phyloP scores from a whole-genome alignment of 805 yeast species.

The Wickerhamiella nectarea region DNA sequence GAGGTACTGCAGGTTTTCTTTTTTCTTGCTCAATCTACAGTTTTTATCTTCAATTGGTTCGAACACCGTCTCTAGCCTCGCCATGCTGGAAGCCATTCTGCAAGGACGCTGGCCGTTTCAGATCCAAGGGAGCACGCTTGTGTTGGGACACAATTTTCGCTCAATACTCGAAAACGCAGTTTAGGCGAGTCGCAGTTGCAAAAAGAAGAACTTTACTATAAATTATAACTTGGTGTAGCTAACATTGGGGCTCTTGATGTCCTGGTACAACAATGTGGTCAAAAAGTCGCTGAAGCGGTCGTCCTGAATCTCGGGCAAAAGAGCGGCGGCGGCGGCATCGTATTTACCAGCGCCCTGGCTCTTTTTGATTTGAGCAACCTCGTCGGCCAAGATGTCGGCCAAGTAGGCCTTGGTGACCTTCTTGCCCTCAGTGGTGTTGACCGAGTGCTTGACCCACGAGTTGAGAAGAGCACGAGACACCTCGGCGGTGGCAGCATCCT shows the following conservation, averaged over 20 bases:
- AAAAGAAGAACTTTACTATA: too few relatives aligned
- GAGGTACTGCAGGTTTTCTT: not conserved
- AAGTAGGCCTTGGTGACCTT: constrained; percentile 41
- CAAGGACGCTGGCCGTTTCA: too few relatives aligned
- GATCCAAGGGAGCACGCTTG: too few relatives aligned
- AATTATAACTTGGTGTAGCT: constrained; percentile 20
- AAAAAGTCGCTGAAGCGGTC: constrained; percentile 52
- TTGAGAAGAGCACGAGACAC: constrained; percentile 60
- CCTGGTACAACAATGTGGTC: constrained; percentile 50
- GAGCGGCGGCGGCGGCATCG: constrained; percentile 41
- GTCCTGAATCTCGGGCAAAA: constrained; percentile 51
- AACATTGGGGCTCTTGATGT: constrained; percentile 28
- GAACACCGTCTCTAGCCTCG: too few relatives aligned
- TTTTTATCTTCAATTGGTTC: too few relatives aligned
- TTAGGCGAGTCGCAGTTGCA: too few relatives aligned
- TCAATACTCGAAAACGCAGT: too few relatives aligned
- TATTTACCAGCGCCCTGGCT: constrained; percentile 36
- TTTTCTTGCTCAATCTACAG: too few relatives aligned
- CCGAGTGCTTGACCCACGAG: constrained; percentile 62
- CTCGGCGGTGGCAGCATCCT: constrained; percentile 69
- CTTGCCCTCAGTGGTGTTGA: constrained; percentile 41
- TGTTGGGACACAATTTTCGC: too few relatives aligned
- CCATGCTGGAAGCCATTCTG: too few relatives aligned
- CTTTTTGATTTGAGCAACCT: constrained; percentile 38
- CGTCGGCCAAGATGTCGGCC: constrained; percentile 39